Evolutionary conservation across 2,329 filamentous ascomycete species (phyloP), one percentile per base, ranked within the genome.

Genomic region (Colletotrichum sp.): DNA sequence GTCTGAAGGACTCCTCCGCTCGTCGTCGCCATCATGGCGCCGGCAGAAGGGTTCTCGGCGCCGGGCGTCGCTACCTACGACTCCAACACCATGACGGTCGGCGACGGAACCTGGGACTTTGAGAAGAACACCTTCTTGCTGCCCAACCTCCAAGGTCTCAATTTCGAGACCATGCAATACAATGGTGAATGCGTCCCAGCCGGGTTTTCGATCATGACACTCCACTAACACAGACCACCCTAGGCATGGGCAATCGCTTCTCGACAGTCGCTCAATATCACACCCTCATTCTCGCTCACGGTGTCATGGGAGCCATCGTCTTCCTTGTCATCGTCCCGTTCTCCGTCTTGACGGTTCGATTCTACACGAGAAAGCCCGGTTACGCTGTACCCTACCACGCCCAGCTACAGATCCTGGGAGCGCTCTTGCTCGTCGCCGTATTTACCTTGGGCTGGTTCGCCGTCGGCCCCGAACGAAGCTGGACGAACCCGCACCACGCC

Each of bases 161-260:
- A 96, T 82, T 95, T 95, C 83, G 93, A 93, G 66, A 96, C 94
- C 8, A 96, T 95, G 92, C 92, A 90, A 82, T 96, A 95, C 85
- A 97, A 97, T 90, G 95, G 94, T 95, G 86, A 79, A 88, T 21
- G 60, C 38, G 15, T 26, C 55, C 67, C 67, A 24, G 43, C n/a
- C 5, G 34, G 30, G 28, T 74, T 34, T 43, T 68, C 24, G 6
- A 18, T 28, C 6, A 65, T 2, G 28, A 32, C 52, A 68, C 48
- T 36, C 79, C 77, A 80, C 64, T 74, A 76, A 76, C 57, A 74
- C 58, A 15, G 52, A 67, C n/a, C 55, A 24, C 80, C 69, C 55
- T 78, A 95, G 94, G 94, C 83, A 96, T 96, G 94, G 94, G 92
- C 75, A 96, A 96, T 82, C 92, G 94, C 74, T 96, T 96, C 83